Conservation (phyloP, 495 filamentous ascomycete species). For the Xylaria telfairii region DNA sequence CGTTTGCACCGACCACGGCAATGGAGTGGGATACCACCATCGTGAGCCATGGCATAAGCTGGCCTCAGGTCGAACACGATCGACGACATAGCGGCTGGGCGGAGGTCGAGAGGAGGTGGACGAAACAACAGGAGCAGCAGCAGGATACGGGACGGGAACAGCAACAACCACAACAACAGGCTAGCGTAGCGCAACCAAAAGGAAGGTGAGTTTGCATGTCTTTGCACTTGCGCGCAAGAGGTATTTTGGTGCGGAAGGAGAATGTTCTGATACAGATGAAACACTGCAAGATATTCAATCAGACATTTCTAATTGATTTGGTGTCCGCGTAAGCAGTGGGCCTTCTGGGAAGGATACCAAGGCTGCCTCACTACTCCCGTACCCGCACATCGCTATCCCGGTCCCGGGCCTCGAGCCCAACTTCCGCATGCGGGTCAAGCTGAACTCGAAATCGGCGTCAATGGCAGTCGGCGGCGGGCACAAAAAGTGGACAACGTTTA, state of each 20-base stretch:
- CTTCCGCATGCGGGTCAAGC: slow-evolving; percentile 67
- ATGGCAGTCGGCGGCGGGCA: slow-evolving; percentile 56
- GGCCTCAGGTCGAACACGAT: slow-evolving; percentile 27
- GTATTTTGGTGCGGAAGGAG: neutral
- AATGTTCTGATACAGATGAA: neutral
- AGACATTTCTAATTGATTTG: neutral
- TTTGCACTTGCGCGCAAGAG: neutral
- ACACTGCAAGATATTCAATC: too few relatives aligned
- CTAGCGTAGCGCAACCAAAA: neutral
- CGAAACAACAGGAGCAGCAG: neutral
- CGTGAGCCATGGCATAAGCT: slow-evolving; percentile 23
- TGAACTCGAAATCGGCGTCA: slow-evolving; percentile 61
- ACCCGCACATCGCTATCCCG: slow-evolving; percentile 36
- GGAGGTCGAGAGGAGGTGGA: slow-evolving; percentile 36
- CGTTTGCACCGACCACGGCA: neutral
- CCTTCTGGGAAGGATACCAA: slow-evolving; percentile 22
- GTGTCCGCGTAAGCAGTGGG: slow-evolving; percentile 24
- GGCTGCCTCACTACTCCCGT: slow-evolving; percentile 31
- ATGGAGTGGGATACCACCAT: slow-evolving; percentile 37
- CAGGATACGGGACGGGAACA: slow-evolving; percentile 6
- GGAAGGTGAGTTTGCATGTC: slow-evolving; percentile 7
- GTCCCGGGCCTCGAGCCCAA: slow-evolving; percentile 59
- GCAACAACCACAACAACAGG: neutral
- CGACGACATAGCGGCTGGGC: slow-evolving; percentile 39
- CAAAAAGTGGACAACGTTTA: slow-evolving; percentile 63